These are phyloP conservation scores for Fusarium musae DNA, from an alignment of 2,329 filamentous ascomycete genomes.

Conservation along the genomic window DNA sequence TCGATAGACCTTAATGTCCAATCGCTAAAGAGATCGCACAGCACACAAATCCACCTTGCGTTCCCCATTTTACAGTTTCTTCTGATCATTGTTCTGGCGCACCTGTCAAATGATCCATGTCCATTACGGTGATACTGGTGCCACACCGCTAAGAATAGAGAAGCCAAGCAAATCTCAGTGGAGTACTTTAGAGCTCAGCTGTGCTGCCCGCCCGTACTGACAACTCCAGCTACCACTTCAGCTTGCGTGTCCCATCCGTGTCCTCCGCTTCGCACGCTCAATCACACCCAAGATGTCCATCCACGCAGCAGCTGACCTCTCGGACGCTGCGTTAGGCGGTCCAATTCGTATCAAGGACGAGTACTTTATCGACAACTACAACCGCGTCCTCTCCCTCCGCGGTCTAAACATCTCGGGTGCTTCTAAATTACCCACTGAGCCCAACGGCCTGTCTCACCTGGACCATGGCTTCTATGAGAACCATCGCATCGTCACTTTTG, in stretches of 20 bases:
- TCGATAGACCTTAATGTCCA: background rate
- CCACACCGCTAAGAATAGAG: slow-evolving; percentile 9
- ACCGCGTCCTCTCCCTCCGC: slow-evolving; percentile 54
- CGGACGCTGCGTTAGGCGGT: slow-evolving; percentile 49
- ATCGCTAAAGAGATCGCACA: no score
- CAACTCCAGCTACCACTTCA: background rate
- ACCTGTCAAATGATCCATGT: background rate
- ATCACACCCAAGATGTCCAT: slow-evolving; percentile 26
- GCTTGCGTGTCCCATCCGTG: slow-evolving; percentile 31
- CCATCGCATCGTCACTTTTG: slow-evolving; percentile 53
- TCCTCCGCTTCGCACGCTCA: slow-evolving; percentile 23
- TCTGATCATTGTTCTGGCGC: background rate
- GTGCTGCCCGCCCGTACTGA: background rate
- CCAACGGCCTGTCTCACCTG: slow-evolving; percentile 53
- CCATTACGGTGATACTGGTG: background rate
- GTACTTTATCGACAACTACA: slow-evolving; percentile 50
- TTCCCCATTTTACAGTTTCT: background rate
- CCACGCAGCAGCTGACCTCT: slow-evolving; percentile 49
- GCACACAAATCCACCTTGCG: background rate
- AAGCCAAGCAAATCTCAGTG: slow-evolving; percentile 29
- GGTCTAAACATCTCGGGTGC: slow-evolving; percentile 56
- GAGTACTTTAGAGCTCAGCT: slow-evolving; percentile 14
- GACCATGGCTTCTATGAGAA: slow-evolving; percentile 55
- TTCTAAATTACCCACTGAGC: slow-evolving; percentile 53
- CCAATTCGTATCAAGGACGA: slow-evolving; percentile 45